Evolutionary conservation across 2,329 filamentous ascomycete genomes (phyloP).

Genomic region (Ophiostoma himal-ulmi): DNA sequence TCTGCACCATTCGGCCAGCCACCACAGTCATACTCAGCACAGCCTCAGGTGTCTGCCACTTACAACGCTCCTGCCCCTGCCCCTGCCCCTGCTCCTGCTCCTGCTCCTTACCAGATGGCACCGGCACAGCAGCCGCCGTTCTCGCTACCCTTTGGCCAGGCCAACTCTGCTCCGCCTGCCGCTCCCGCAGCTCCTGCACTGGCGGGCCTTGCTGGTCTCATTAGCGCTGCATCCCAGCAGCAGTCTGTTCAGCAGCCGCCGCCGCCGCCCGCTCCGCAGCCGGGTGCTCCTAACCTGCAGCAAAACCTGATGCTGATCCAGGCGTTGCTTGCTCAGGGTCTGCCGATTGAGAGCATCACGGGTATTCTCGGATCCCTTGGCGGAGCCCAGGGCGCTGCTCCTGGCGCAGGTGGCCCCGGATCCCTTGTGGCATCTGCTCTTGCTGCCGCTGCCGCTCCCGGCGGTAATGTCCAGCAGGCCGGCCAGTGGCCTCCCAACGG

Average conservation of each 20-base stretch:
- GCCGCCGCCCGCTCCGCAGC: background rate
- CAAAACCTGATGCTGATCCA: slow-evolving; percentile 71
- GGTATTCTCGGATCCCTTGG: slow-evolving; percentile 51
- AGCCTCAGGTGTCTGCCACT: slow-evolving; percentile 46
- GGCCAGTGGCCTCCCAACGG: slow-evolving; percentile 29
- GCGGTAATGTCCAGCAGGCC: background rate
- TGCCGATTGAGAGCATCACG: slow-evolving; percentile 71
- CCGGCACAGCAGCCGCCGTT: slow-evolving; percentile 29
- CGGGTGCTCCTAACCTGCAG: slow-evolving; percentile 47
- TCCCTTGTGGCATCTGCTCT: slow-evolving; percentile 23
- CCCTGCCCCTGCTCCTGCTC: slow-evolving; percentile 49
- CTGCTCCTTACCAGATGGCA: slow-evolving; percentile 32
- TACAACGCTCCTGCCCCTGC: slow-evolving; percentile 30
- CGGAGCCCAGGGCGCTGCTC: slow-evolving; percentile 33
- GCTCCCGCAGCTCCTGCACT: slow-evolving; percentile 29
- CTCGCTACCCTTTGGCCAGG: slow-evolving; percentile 28
- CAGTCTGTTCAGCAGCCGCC: slow-evolving; percentile 27
- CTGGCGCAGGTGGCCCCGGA: slow-evolving; percentile 19
- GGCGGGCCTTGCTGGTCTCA: slow-evolving; percentile 18
- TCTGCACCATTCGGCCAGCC: slow-evolving; percentile 29
- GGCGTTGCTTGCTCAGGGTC: slow-evolving; percentile 66
- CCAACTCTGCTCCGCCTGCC: slow-evolving; percentile 29
- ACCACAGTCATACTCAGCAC: slow-evolving; percentile 37
- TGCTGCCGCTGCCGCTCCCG: slow-evolving; percentile 29
- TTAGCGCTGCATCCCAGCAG: slow-evolving; percentile 18